Conservation (phyloP, 208 protist genomes). For the Leishmania turanica region DNA sequence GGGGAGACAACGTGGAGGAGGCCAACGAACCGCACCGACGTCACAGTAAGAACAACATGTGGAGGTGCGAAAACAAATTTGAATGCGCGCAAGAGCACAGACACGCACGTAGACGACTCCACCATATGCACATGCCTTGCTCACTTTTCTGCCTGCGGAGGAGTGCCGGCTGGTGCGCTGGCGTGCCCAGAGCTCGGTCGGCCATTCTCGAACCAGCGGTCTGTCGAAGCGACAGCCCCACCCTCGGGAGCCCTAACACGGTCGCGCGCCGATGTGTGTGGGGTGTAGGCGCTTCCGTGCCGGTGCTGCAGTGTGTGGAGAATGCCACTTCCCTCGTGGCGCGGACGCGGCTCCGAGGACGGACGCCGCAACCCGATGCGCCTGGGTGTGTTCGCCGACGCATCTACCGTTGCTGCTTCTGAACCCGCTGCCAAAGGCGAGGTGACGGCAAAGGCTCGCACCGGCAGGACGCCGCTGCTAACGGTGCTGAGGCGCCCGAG, state of each 20-base stretch:
- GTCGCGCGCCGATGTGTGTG: neutral
- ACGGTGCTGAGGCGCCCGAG: constrained; percentile 2
- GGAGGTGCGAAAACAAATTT: too few relatives aligned
- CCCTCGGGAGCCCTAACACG: neutral
- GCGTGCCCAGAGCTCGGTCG: constrained; percentile 10
- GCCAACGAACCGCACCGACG: too few relatives aligned
- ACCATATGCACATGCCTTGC: neutral
- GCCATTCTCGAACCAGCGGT: constrained; percentile 28
- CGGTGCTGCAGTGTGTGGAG: constrained; percentile 5
- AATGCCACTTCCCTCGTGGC: neutral
- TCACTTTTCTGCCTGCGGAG: neutral
- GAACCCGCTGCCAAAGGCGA: neutral
- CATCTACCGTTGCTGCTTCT: neutral
- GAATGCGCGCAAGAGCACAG: neutral
- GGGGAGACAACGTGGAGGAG: too few relatives aligned
- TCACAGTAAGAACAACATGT: too few relatives aligned
- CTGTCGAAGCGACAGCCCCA: neutral
- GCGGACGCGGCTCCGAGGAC: constrained; percentile 21
- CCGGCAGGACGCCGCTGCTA: neutral
- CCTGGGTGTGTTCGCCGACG: neutral
- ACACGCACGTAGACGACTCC: neutral
- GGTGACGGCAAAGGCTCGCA: neutral
- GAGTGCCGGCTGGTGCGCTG: neutral
- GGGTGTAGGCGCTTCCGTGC: constrained; percentile 1
- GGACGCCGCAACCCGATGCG: constrained; percentile 19